phyloP scores from a whole-genome alignment of 208 protist genomes.

The Acanthamoeba triangularis region DNA sequence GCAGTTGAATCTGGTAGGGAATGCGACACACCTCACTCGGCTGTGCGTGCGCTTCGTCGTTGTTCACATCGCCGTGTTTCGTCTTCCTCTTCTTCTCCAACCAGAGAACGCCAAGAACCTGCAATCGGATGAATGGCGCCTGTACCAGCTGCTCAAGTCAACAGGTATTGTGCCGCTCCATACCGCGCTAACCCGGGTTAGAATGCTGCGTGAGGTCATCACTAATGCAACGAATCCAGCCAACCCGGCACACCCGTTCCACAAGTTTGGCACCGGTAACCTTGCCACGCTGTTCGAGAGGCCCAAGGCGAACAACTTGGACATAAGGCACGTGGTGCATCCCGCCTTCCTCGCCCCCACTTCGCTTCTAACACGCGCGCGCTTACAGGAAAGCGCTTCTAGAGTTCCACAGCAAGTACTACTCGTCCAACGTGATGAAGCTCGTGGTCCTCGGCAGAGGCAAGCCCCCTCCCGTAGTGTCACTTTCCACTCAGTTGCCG shows the following conservation, averaged over 20 bases:
- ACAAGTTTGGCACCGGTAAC: slow-evolving; percentile 86
- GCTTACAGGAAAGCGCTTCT: slow-evolving; percentile 85
- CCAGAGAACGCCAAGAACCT: slow-evolving; percentile 76
- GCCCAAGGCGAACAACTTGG: slow-evolving; percentile 22
- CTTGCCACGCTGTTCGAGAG: background rate
- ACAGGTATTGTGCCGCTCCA: background rate
- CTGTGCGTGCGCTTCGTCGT: background rate
- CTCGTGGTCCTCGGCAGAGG: slow-evolving; percentile 89
- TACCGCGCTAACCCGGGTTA: no score
- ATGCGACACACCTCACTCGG: background rate
- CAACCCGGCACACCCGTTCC: slow-evolving; percentile 77
- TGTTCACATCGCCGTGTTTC: no score
- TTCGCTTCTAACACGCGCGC: background rate
- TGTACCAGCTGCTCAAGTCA: slow-evolving; percentile 90
- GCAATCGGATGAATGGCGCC: slow-evolving; percentile 91
- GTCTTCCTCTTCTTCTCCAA: background rate
- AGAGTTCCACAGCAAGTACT: slow-evolving; percentile 92
- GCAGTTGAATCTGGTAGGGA: slow-evolving; percentile 85
- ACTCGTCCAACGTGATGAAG: slow-evolving; percentile 90
- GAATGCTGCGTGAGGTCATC: background rate
- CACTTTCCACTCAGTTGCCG: background rate
- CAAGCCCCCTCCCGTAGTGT: background rate
- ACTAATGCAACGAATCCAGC: background rate
- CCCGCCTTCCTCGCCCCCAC: background rate
- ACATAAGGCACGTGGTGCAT: background rate